A percentile compares a stretch with the other conserved stretches of the same genome.
Evolutionary conservation across 1,284 basidiomycete genomes (phyloP).

Genomic region (Veloboletus limbatus): DNA sequence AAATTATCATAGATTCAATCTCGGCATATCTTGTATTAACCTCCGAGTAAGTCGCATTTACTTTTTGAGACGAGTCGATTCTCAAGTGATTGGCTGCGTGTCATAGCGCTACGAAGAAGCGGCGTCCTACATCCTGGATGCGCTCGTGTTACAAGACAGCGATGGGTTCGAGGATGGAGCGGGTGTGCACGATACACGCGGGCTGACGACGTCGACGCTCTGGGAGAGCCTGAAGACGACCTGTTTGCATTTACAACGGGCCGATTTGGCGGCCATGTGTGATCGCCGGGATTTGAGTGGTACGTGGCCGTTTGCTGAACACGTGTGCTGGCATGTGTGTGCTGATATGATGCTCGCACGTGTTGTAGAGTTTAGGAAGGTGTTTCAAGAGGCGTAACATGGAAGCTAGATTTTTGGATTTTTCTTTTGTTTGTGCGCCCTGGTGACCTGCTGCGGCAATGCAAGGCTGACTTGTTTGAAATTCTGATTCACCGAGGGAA

Average conservation of each 20-base stretch:
- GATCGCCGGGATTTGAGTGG: conserved; percentile 71
- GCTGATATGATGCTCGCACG: not conserved
- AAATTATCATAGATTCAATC: conserved; percentile 65
- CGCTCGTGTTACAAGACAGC: conserved; percentile 80
- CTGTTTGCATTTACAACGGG: conserved; percentile 72
- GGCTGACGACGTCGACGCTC: conserved; percentile 71
- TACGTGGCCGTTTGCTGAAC: conserved; percentile 26
- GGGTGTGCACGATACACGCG: conserved; percentile 52
- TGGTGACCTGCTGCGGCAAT: too few relatives aligned
- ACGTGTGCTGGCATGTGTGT: not conserved
- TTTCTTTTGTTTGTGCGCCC: too few relatives aligned
- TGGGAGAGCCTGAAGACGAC: conserved; percentile 86
- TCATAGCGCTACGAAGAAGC: conserved; percentile 77
- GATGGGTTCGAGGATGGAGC: conserved; percentile 58
- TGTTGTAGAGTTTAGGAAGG: conserved; percentile 15
- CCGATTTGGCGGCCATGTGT: conserved; percentile 72
- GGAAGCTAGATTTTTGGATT: not conserved
- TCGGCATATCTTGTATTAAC: conserved; percentile 90
- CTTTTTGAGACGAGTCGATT: not conserved
- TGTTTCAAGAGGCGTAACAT: conserved; percentile 7
- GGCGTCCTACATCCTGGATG: conserved; percentile 81
- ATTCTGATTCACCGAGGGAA: too few relatives aligned
- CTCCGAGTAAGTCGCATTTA: conserved; percentile 54
- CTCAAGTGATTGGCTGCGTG: too few relatives aligned
- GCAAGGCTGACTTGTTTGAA: too few relatives aligned